Base-by-base conservation (phyloP, 2,329 filamentous ascomycete species). In the Colletotrichum caudatum region DNA sequence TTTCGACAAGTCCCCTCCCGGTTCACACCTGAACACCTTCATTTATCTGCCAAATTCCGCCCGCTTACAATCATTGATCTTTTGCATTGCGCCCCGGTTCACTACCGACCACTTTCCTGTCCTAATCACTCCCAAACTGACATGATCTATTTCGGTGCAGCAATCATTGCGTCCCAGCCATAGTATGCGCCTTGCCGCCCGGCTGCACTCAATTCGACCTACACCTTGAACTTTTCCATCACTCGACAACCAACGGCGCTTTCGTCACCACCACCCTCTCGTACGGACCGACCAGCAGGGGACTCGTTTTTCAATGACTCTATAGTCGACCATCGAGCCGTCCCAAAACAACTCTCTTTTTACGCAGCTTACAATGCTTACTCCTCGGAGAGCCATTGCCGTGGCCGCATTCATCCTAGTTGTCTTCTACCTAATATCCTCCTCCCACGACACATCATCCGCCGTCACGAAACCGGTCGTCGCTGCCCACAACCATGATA, bases 331-430 rank as follows among this genome's bases (percentile, higher is more conserved):
- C 26, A 44, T 66, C 59, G 50, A 33, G 33, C 23, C 56, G 26
- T 48, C 20, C 18, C 39, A 53, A 54, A 29, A 12, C 20, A 59
- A 33, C 58, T 44, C 23, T 64, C 62, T 60, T 68, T 69, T 69
- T 65, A 39, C 44, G 54, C 35, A 54, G 29, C 33, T 33, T 78
- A 83, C 78, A 71, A 97, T 97, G 94, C 87, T 95, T 80, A 93
- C 92, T 78, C 93, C 93, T 79, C 89, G 91, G 78, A 92, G 93
- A 82, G 92, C 93, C 78, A 81, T 97, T 74, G 83, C 94, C 76
- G 87, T 91, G 66, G 93, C 94, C 59, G 87, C 89, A 76, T 88
- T 91, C 78, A 82, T 95, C 74, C 81, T 95, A 76, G 88, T 89
- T 37, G 84, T 93, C 77, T 85, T 95, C 82, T 90, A 91, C 82